Evolutionary conservation across 228 moss, liverwort and hornwort genomes (phyloP).

Genomic region (Sphagnum fallax): DNA sequence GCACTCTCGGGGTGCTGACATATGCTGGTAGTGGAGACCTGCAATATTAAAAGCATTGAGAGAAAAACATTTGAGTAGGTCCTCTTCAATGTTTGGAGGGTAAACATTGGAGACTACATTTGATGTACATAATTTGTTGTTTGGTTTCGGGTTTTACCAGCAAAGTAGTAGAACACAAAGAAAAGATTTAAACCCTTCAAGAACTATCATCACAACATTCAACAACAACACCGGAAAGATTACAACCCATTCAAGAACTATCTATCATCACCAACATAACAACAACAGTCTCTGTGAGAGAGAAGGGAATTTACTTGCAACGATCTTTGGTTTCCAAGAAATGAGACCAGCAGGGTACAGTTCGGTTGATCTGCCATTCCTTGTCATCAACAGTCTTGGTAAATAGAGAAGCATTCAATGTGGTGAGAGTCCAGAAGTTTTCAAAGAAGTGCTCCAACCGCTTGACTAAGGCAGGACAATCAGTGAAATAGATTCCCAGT

Average conservation of each 20-base stretch:
- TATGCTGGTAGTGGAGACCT: slow-evolving; percentile 43
- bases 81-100: too few species aligned
- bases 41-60: slow-evolving; percentile 5
- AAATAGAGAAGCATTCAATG: slow-evolving; percentile 44
- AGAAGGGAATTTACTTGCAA: slow-evolving; percentile 20
- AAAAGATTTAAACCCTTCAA: neutral
- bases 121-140: too few species aligned
- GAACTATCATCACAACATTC: too few species aligned
- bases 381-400: slow-evolving; percentile 37
- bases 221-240: too few species aligned
- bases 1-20: slow-evolving; percentile 20
- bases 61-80: neutral
- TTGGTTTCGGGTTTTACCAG: too few species aligned
- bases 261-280: too few species aligned
- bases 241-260: too few species aligned
- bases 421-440: slow-evolving; percentile 58
- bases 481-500: slow-evolving; percentile 51
- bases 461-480: slow-evolving; percentile 42
- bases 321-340: slow-evolving; percentile 25
- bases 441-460: slow-evolving; percentile 43
- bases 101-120: too few species aligned
- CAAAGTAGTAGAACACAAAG: too few species aligned
- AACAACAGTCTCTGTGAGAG: neutral
- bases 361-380: slow-evolving; percentile 51
- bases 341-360: slow-evolving; percentile 65